Conservation (phyloP, 2,329 filamentous ascomycete genomes). For the Falciphora oryzae region DNA sequence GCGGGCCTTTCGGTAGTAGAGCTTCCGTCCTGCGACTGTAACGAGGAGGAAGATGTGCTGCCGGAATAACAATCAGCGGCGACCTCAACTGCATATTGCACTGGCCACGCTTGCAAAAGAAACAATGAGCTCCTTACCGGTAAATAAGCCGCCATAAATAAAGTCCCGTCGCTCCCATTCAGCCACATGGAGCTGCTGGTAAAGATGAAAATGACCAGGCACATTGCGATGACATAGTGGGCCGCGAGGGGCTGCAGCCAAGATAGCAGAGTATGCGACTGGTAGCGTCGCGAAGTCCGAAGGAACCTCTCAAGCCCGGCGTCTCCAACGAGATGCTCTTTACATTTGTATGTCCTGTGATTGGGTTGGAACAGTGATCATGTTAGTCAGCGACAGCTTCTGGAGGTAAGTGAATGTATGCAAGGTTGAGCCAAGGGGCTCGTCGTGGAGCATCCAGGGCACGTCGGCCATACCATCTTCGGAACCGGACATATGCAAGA, state of each 20-base stretch:
- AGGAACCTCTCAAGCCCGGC: slow-evolving; percentile 10
- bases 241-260: slow-evolving; percentile 12
- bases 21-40: background rate
- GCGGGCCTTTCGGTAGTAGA: background rate
- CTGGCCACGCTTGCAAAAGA: background rate
- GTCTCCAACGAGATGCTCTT: background rate
- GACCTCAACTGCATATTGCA: background rate
- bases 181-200: slow-evolving; percentile 6
- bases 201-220: slow-evolving; percentile 11
- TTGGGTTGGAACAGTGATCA: background rate
- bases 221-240: slow-evolving; percentile 7
- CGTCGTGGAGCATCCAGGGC: too few species aligned
- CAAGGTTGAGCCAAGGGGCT: too few species aligned
- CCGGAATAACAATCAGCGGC: background rate
- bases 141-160: background rate
- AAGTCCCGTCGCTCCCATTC: background rate
- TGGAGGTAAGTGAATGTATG: too few species aligned
- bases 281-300: slow-evolving; percentile 7
- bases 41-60: background rate
- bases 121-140: background rate
- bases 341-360: background rate
- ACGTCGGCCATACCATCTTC: slow-evolving; percentile 9
- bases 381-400: background rate
- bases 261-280: slow-evolving; percentile 8
- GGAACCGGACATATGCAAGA: slow-evolving; percentile 10